These are phyloP conservation scores for Candida dajiaensis DNA, from an alignment of 805 yeast species.

Conservation along the genomic window DNA sequence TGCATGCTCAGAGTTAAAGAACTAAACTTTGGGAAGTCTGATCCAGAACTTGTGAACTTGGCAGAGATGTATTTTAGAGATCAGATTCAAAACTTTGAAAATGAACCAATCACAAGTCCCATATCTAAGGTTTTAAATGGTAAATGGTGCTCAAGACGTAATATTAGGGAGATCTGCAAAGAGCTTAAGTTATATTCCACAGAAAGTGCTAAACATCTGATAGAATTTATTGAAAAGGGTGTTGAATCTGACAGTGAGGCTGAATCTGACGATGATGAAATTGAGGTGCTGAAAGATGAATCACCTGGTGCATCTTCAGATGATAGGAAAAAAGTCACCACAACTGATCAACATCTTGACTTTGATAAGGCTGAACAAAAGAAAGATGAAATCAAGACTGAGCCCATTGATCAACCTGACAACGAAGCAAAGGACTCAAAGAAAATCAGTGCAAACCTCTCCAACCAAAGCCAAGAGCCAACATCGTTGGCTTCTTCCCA, in stretches of 20 bases:
- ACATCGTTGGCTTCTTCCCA: too few species aligned
- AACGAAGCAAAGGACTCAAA: too few species aligned
- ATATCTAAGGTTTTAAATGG: not conserved
- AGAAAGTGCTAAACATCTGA: not conserved
- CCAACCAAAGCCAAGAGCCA: too few species aligned
- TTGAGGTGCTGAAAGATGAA: not conserved
- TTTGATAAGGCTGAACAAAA: too few species aligned
- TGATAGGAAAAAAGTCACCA: too few species aligned
- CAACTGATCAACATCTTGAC: too few species aligned
- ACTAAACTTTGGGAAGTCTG: slow-evolving; percentile 17
- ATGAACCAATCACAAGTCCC: slow-evolving; percentile 14
- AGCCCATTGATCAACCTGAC: too few species aligned
- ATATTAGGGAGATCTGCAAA: not conserved
- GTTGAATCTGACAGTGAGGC: not conserved
- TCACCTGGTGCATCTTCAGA: not conserved
- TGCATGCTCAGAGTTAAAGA: slow-evolving; percentile 14
- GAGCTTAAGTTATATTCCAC: not conserved
- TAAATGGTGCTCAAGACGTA: not conserved
- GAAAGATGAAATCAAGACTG: too few species aligned
- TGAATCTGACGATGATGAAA: not conserved
- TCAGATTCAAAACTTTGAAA: slow-evolving; percentile 11
- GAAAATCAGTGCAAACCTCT: too few species aligned
- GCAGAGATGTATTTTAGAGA: slow-evolving; percentile 23
- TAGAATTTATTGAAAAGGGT: not conserved
- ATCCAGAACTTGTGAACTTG: slow-evolving; percentile 22